Evolutionary conservation across 306 rosid genomes (phyloP), one percentile per base, ranked within the genome.

Genomic region (Cicer chorassanicum): DNA sequence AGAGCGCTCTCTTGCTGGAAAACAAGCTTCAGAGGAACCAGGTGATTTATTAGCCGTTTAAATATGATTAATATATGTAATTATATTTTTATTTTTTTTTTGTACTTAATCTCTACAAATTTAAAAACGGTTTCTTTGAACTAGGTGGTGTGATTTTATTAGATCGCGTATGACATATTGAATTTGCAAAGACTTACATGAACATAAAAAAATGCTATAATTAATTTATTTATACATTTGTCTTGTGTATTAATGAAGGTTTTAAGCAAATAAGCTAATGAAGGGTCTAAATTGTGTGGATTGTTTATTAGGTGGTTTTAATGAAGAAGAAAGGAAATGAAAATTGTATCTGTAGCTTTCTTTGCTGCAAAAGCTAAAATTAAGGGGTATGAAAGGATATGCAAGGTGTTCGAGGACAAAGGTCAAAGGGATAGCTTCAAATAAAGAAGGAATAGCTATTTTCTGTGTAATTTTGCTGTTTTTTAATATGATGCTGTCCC

Each of bases 1-100:
- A 29, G 80, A 86, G 42, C 69, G 84, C 13, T 79, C 88, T 55
- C 24, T 65, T 56, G 78, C 84, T 46, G 87, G 86, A 82, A 82
- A 82, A 64, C 82, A 88, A 62, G 80, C 86, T 71, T 69, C 97
- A 51, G 73, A 81, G 72, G 83, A 84, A 81, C 75, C 86, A 88
- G 96, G 97, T 91, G 73, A 78, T 9, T 46, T 9, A 12, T 0
- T 6, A 24, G 34, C 34, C 34, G 34, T 24, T 24, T 24, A 24
- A 24, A 24, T 24, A 24, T 24, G 4, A 24, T 24, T 24, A 24
- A 24, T 24, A 24, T 24, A 2, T 3, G 4, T 0, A 24, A 24
- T 24, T 24, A 24, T 3, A n/a, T n/a, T n/a, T n/a, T n/a, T n/a
- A n/a, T n/a, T n/a, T n/a, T n/a, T n/a, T n/a, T n/a, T n/a, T 21